Evolutionary conservation across 352 stramenopile species (phyloP).

Genomic region (Thalassiosira livingstoniorum): DNA sequence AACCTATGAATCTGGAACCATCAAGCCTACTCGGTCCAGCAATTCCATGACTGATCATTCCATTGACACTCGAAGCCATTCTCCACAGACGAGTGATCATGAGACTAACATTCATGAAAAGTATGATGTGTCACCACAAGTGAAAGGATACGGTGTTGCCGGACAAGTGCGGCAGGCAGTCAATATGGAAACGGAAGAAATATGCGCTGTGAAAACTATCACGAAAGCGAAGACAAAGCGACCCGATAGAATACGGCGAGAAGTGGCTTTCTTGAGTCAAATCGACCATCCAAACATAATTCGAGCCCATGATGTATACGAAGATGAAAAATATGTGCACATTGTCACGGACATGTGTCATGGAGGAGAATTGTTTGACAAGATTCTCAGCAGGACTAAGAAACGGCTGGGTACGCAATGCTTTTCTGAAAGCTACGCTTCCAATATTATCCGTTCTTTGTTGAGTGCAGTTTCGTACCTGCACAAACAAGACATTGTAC

Average conservation of each 20-base stretch:
- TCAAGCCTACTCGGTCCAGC: too few species aligned
- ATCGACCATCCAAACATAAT: constrained; percentile 74
- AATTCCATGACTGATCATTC: too few species aligned
- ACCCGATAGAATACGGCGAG: constrained; percentile 23
- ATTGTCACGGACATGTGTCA: constrained; percentile 73
- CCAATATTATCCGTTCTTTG: constrained; percentile 54
- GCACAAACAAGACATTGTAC: constrained; percentile 73
- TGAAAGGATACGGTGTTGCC: constrained; percentile 87
- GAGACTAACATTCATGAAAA: not conserved
- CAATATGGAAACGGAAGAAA: constrained; percentile 88
- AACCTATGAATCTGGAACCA: too few species aligned
- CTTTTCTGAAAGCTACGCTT: constrained; percentile 28
- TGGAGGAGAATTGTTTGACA: constrained; percentile 75
- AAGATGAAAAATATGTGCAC: constrained; percentile 56
- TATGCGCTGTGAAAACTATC: constrained; percentile 95
- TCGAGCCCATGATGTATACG: constrained; percentile 62
- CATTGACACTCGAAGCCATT: too few species aligned
- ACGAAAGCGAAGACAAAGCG: constrained; percentile 80
- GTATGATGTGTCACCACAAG: constrained; percentile 10
- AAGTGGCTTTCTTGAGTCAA: constrained; percentile 67
- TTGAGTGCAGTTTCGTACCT: constrained; percentile 76
- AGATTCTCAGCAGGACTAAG: constrained; percentile 65
- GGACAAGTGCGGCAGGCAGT: constrained; percentile 90
- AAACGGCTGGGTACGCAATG: constrained; percentile 1
- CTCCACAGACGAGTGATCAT: too few species aligned